Conservation (phyloP, 768 basidiomycete genomes). For the Brasilioporus rufonigricans region DNA sequence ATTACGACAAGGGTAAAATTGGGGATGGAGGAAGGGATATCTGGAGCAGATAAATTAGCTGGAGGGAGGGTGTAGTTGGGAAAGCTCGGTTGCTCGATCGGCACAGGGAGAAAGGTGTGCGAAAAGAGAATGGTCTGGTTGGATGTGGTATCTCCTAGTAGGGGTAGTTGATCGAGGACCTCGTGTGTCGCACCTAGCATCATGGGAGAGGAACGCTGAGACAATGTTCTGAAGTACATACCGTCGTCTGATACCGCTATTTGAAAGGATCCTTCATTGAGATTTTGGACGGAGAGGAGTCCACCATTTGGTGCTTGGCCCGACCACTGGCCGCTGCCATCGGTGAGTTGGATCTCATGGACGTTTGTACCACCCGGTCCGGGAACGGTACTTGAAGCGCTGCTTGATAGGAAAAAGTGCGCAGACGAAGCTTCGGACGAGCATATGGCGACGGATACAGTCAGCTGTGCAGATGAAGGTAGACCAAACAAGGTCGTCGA, state of each 20-base stretch:
- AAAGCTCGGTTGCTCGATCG: conserved; percentile 43
- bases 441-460: conserved; percentile 52
- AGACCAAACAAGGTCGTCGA: conserved; percentile 38
- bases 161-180: conserved; percentile 41
- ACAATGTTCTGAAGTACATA: conserved; percentile 12
- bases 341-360: conserved; percentile 45
- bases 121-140: conserved; percentile 76
- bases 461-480: conserved; percentile 38
- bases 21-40: conserved; percentile 39
- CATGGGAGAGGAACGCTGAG: not conserved
- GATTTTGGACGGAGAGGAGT: conserved; percentile 46
- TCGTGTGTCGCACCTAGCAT: conserved; percentile 49
- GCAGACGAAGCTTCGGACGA: conserved; percentile 35
- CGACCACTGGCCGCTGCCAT: conserved; percentile 54
- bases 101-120: conserved; percentile 42
- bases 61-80: conserved; percentile 76
- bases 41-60: conserved; percentile 48
- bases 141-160: conserved; percentile 72
- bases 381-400: conserved; percentile 35
- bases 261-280: conserved; percentile 49
- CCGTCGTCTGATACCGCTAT: conserved; percentile 52
- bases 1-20: conserved; percentile 58
- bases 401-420: conserved; percentile 61
- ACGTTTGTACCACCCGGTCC: conserved; percentile 37
- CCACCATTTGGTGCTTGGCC: conserved; percentile 48